Evolutionary conservation across 345 rosid species (phyloP).

Genomic region (Hibiscus syriacus): DNA sequence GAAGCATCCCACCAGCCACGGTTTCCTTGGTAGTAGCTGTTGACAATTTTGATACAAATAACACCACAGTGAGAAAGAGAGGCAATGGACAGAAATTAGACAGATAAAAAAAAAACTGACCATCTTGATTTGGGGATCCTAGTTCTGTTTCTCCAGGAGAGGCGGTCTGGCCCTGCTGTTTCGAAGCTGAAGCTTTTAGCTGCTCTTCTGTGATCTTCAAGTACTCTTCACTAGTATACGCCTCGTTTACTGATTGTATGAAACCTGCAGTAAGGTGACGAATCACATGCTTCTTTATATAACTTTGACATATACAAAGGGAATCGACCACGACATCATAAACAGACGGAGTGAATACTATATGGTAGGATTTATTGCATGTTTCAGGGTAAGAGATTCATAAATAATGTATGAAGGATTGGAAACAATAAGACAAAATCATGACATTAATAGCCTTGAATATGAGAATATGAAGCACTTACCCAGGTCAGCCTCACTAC

Average conservation of each 20-base stretch:
- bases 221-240: constrained; percentile 70
- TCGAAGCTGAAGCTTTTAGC: constrained; percentile 48
- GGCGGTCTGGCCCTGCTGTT: constrained; percentile 25
- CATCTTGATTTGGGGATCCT: constrained; percentile 27
- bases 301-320: background rate
- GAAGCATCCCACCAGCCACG: constrained; percentile 22
- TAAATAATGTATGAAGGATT: background rate
- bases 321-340: too few relatives aligned
- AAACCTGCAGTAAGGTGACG: constrained; percentile 41
- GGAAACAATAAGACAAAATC: background rate
- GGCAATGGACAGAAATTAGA: background rate
- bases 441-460: background rate
- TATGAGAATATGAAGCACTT: constrained; percentile 24
- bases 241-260: constrained; percentile 32
- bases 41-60: constrained; percentile 5
- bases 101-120: background rate
- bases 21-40: constrained; percentile 39
- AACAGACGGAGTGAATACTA: background rate
- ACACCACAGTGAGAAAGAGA: background rate
- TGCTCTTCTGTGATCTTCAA: constrained; percentile 81
- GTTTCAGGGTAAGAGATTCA: background rate
- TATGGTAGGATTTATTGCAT: background rate
- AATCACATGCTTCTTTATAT: background rate
- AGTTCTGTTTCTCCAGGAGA: constrained; percentile 24
- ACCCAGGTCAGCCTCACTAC: constrained; percentile 41